Evolutionary conservation across 2,329 filamentous ascomycete species (phyloP).

Genomic region (Fusarium acutatum): DNA sequence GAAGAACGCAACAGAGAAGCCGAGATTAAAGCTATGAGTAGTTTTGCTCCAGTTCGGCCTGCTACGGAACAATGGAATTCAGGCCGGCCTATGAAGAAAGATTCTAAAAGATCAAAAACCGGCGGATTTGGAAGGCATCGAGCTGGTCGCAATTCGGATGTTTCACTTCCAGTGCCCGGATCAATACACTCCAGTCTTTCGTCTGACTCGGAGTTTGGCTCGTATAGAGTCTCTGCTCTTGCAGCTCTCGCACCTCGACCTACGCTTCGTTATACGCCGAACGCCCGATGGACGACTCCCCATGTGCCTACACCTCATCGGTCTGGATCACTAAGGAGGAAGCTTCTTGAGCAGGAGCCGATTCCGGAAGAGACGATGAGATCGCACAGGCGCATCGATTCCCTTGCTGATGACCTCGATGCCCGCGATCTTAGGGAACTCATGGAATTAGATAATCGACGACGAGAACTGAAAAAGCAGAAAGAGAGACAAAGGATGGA

Average conservation of each 20-base stretch:
- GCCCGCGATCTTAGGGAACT: constrained; percentile 85
- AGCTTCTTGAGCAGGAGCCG: constrained; percentile 59
- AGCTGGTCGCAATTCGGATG: constrained; percentile 72
- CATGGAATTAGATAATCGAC: constrained; percentile 86
- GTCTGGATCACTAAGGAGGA: constrained; percentile 60
- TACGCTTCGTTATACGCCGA: constrained; percentile 77
- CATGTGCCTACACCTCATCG: constrained; percentile 57
- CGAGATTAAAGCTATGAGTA: constrained; percentile 87
- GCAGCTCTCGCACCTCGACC: constrained; percentile 87
- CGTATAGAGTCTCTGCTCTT: constrained; percentile 82
- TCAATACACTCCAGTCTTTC: constrained; percentile 83
- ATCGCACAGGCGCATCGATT: constrained; percentile 69
- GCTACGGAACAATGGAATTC: constrained; percentile 67
- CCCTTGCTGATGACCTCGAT: constrained; percentile 85
- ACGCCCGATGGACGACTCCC: constrained; percentile 64
- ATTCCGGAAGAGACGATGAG: constrained; percentile 69
- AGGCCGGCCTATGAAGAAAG: constrained; percentile 66
- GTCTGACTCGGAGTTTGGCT: constrained; percentile 73
- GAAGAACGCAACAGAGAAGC: constrained; percentile 82
- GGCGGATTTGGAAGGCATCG: constrained; percentile 60
- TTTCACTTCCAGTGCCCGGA: constrained; percentile 77
- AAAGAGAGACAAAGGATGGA: constrained; percentile 74
- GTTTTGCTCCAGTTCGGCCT: constrained; percentile 71
- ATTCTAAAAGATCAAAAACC: constrained; percentile 72
- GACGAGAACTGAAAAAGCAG: constrained; percentile 77